Conservation (phyloP, 2,329 filamentous ascomycete genomes). For the Colletotrichum sp. region DNA sequence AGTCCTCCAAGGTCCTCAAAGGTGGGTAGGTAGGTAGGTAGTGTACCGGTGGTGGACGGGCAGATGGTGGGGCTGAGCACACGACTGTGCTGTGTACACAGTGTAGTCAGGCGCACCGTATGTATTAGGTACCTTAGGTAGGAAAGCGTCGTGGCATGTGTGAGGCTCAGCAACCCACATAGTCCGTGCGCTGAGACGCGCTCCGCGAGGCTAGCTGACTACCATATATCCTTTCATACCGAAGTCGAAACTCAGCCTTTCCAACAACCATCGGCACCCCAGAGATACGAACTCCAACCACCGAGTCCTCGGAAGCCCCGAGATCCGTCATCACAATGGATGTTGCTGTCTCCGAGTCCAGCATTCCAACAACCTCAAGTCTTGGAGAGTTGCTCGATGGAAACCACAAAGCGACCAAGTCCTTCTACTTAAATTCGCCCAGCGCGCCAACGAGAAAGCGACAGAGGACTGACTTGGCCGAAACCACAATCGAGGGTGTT, state of each 20-base stretch:
- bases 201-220: neutral
- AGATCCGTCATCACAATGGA: constrained; percentile 3
- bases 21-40: neutral
- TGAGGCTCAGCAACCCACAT: neutral
- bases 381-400: constrained; percentile 42
- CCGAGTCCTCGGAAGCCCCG: neutral
- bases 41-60: too few relatives aligned
- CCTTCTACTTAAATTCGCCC: constrained; percentile 39
- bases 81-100: neutral
- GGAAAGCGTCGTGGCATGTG: neutral
- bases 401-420: constrained; percentile 45
- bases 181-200: neutral
- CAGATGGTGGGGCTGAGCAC: neutral
- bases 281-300: neutral
- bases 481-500: neutral
- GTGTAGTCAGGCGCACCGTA: neutral
- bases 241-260: neutral
- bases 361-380: constrained; percentile 25
- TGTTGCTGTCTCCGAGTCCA: constrained; percentile 31
- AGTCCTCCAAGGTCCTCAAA: neutral
- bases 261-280: neutral
- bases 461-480: constrained; percentile 29
- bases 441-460: constrained; percentile 32
- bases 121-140: too few relatives aligned
- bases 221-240: neutral